Conservation (phyloP, 148 eudicot species). For the Vaccinium corymbosum region DNA sequence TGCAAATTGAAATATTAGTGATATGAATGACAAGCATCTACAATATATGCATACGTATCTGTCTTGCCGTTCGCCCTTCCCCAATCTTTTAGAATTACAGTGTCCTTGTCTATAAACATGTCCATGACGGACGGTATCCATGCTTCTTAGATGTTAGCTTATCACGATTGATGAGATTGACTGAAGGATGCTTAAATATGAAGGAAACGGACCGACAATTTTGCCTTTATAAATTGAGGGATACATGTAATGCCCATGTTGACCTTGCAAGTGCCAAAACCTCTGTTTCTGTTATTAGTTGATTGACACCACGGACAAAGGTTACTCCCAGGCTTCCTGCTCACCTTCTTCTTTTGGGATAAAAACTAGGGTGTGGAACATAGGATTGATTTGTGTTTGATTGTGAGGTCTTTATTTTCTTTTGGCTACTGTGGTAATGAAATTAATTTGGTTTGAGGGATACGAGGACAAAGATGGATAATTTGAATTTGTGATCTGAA, state of each 20-base stretch:
- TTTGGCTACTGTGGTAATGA: not conserved
- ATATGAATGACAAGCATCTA: not conserved
- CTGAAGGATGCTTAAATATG: not conserved
- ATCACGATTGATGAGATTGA: not conserved
- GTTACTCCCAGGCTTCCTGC: not conserved
- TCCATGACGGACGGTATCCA: not conserved
- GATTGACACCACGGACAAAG: not conserved
- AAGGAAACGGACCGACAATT: not conserved
- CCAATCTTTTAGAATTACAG: not conserved
- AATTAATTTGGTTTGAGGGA: not conserved
- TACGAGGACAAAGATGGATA: not conserved
- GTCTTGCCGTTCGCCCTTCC: not conserved
- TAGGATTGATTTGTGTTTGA: not conserved
- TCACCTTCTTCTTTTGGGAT: not conserved
- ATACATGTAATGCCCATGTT: not conserved
- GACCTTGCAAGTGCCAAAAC: conserved; percentile 5
- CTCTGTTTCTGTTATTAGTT: not conserved
- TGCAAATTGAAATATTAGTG: not conserved
- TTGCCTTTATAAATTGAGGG: not conserved
- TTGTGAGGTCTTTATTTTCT: not conserved
- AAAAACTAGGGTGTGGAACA: not conserved
- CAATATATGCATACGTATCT: not conserved
- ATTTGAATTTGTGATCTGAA: not conserved
- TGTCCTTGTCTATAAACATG: not conserved
- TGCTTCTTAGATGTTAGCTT: not conserved